Evolutionary conservation across 306 rosid species (phyloP), one percentile per base, ranked within the genome.

Genomic region (Vachellia pachyceras): DNA sequence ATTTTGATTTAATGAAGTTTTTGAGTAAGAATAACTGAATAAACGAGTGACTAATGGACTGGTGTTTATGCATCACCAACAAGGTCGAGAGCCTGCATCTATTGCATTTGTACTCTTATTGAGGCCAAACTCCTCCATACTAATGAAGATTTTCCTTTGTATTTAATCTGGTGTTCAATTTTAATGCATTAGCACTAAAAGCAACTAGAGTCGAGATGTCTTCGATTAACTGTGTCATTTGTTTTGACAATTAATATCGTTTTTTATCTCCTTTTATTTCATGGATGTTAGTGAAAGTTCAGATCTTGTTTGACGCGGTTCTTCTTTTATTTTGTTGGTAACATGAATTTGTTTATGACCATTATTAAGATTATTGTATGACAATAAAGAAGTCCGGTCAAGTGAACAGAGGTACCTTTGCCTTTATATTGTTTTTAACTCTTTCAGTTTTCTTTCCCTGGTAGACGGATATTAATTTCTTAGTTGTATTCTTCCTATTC

Each of bases 11-110:
- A 68, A 22, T 20, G 20, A 42, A 81, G 49, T 73, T n/a, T 1
- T n/a, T 72, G 72, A 65, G 61, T 39, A 20, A 45, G 78, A 54
- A 37, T 49, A 40, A 57, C 72, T 37, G 49, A 54, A 23, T 49
- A 29, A 57, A 82, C 29, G 12, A 71, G 41, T 42, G 49, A 36
- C 10, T 10, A 45, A 35, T 73, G 54, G 78, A 41, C 72, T 10
- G 78, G 39, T n/a, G 60, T 46, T 58, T 55, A 42, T 72, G 72
- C 71, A 10, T 71, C 37, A 22, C 23, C 1, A 11, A 13, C 12
- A 39, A 57, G 73, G 65, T 58, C 36, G 57, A 57, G 80, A 57
- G 55, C 33, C 69, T 72, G n/a, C 49, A 66, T 42, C 69, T 57
- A 40, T 20, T 52, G 18, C 18, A 64, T 41, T 75, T 61, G 3